Base-by-base conservation (phyloP, 148 eudicot species). In the Nepenthes gracilis region DNA sequence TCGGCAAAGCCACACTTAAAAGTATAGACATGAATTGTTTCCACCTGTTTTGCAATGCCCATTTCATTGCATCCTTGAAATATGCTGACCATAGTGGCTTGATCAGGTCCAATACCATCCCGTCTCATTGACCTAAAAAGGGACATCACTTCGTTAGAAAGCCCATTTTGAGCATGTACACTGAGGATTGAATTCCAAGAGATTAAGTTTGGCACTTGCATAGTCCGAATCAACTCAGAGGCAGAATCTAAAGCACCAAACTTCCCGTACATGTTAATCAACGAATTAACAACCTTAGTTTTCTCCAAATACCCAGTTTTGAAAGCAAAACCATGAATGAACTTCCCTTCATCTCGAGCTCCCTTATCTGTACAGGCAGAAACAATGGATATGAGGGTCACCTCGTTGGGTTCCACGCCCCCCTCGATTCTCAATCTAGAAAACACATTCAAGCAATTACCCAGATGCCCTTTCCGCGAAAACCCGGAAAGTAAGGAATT, bases 211-310 rank as follows among this genome's bases (percentile, higher is more conserved):
- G 58, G 70, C 47, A 35, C 12, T 23, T 33, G 14, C 73, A 80
- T 70, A 1, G 60, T 50, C 64, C 71, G 13, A 43, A 80, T 76
- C 71, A 80, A 59, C 47, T 12, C 6, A 73, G 47, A 64, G 2
- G 84, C 78, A 1, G 45, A 23, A 51, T 55, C 66, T 12, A 80
- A 45, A 38, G 15, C 57, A 43, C 80, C 76, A 67, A 70, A 54
- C 66, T 67, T 73, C 34, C 80, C 81, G 68, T 76, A 80, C 80
- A 80, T 70, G 57, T 70, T 71, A 61, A 80, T 68, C 47, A 80
- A 47, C 43, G 74, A 64, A 67, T 76, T 76, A 35, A 62, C 68
- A 61, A 76, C 75, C 75, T 76, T 76, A 55, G 50, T 45, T 52
- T 70, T 72, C 43, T n/a, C 65, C 61, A 80, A 36, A 32, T 34